Conservation (phyloP, 192 early-diverging fungal species). For the Backusella luteola region DNA sequence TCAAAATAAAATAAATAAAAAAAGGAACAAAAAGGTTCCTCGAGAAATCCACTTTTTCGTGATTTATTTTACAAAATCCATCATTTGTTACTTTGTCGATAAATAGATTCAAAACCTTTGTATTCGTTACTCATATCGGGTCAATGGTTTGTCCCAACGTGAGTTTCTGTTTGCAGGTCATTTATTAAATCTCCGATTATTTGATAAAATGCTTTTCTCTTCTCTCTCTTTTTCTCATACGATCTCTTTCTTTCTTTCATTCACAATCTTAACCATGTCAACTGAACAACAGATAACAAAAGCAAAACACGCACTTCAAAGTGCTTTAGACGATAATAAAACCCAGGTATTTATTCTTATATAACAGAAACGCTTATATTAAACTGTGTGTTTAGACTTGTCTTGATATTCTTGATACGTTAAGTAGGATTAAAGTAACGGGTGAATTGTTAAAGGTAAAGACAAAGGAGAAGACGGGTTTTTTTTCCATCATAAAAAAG, state of each 20-base stretch:
- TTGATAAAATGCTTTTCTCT: background rate
- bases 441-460: constrained; percentile 54
- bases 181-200: no score
- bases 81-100: no score
- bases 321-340: constrained; percentile 13
- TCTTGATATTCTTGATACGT: constrained; percentile 32
- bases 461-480: background rate
- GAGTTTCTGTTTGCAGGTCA: no score
- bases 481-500: background rate
- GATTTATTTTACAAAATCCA: no score
- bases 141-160: no score
- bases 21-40: no score
- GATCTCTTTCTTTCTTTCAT: background rate
- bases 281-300: constrained; percentile 21
- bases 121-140: no score
- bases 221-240: background rate
- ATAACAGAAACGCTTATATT: background rate
- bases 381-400: constrained; percentile 22
- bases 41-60: no score
- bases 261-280: background rate
- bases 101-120: no score
- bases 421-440: constrained; percentile 45
- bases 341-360: constrained; percentile 1
- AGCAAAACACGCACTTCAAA: constrained; percentile 20
- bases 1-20: no score